These are phyloP conservation scores for Bipolaris victoriae DNA, from an alignment of 2,329 filamentous ascomycete genomes.

Conservation along the genomic window DNA sequence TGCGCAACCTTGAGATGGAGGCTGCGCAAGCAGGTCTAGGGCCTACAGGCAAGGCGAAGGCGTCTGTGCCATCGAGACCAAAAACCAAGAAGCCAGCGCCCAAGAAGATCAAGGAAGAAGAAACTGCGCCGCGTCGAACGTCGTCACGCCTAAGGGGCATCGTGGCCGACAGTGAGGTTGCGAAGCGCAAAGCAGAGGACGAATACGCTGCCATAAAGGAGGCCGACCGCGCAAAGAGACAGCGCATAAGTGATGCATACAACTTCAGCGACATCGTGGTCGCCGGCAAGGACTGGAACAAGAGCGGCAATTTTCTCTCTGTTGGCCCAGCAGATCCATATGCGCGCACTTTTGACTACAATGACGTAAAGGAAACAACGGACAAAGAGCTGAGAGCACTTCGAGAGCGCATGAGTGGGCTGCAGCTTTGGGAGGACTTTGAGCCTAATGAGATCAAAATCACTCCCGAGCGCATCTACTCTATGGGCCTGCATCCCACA, in stretches of 20 bases:
- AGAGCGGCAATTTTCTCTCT: conserved; percentile 68
- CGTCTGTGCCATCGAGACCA: conserved; percentile 54
- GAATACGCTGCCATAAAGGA: conserved; percentile 64
- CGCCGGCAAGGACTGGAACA: conserved; percentile 77
- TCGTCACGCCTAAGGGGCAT: conserved; percentile 68
- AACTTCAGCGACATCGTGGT: conserved; percentile 79
- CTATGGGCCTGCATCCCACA: conserved; percentile 86
- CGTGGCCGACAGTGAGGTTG: conserved; percentile 69
- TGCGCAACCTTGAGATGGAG: conserved; percentile 75
- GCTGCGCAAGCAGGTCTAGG: conserved; percentile 73
- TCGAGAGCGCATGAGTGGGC: conserved; percentile 74
- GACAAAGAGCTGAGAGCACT: conserved; percentile 77
- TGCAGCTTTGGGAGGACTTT: conserved; percentile 84
- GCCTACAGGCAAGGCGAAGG: conserved; percentile 57
- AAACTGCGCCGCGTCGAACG: conserved; percentile 61
- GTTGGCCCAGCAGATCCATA: conserved; percentile 78
- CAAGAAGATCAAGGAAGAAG: conserved; percentile 65
- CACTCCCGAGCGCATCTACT: conserved; percentile 60
- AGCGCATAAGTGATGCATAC: conserved; percentile 70
- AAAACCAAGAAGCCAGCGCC: conserved; percentile 50
- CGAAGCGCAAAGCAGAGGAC: conserved; percentile 72
- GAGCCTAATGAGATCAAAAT: conserved; percentile 66
- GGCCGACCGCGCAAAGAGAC: conserved; percentile 65
- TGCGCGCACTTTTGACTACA: conserved; percentile 82
- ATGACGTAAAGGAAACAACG: conserved; percentile 79